Evolutionary conservation across 2,329 filamentous ascomycete genomes (phyloP), one percentile per base, ranked within the genome.

Genomic region (Metarhizium anisopliae): DNA sequence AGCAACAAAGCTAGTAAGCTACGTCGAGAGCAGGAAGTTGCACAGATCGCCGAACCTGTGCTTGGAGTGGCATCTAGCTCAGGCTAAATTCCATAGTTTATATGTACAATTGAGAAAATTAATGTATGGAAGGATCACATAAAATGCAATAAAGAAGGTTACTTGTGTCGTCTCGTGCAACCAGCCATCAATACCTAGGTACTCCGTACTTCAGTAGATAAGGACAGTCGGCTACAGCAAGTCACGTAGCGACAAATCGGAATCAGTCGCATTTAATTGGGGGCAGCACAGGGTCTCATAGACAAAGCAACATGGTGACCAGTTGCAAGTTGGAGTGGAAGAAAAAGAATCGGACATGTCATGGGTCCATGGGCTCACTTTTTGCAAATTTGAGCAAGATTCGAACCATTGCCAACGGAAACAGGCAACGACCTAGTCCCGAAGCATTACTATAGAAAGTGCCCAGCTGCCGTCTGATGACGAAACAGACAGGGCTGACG

Each of bases 11-110:
- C 18, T 38, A n/a, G 45, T 20, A 38, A 20, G 10, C 13, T 14
- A 20, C 18, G 20, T 8, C 35, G 6, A 40, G 47, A 54, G 45
- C n/a, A 18, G 32, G 25, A 36, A 18, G 13, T 6, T n/a, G 20
- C 25, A 40, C 30, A 16, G 14, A 43, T 14, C n/a, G 51, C 30
- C 35, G 7, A 43, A 3, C 13, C 32, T n/a, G 50, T 47, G 43
- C 42, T 45, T 20, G 47, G 35, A 25, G 56, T 25, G 38, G 53
- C 49, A 11, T 42, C 40, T 29, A 32, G 50, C 30, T 43, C 47
- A 47, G 51, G 42, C 6, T 58, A 40, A 57, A 43, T 30, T 30
- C 53, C 29, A 38, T 50, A 32, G 47, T 50, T 54, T n/a, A 16
- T 32, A 47, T 59, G 55, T 56, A 16, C 38, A 40, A 16, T 14